Conservation (phyloP, 805 yeast species). For the Starmera pachycereana region DNA sequence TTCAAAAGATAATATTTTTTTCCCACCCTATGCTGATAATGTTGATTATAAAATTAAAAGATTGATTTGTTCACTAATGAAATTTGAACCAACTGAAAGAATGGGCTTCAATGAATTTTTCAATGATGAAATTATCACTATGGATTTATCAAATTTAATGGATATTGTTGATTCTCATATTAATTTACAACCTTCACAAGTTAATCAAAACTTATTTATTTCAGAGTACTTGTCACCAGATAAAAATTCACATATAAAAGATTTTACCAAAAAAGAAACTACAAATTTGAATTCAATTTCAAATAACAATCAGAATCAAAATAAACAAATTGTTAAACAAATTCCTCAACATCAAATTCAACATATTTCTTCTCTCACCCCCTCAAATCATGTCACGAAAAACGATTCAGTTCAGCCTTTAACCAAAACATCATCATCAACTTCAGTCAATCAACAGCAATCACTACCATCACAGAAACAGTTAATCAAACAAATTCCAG, state of each 20-base stretch:
- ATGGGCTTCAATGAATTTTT: conserved; percentile 87
- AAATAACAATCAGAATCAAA: conserved; percentile 9
- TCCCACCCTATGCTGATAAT: conserved; percentile 51
- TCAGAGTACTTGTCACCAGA: conserved; percentile 58
- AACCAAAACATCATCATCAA: conserved; percentile 2
- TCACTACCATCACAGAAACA: conserved; percentile 8
- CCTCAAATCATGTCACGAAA: conserved; percentile 3
- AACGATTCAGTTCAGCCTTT: not conserved
- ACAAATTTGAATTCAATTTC: no score
- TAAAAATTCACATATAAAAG: conserved; percentile 2
- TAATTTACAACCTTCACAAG: conserved; percentile 47
- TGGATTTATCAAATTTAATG: conserved; percentile 31
- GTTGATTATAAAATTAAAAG: conserved; percentile 55
- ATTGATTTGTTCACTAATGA: conserved; percentile 66
- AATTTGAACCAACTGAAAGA: conserved; percentile 78
- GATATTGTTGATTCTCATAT: conserved; percentile 38
- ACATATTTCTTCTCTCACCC: conserved; percentile 10
- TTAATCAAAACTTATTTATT: conserved; percentile 74
- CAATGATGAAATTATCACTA: conserved; percentile 52
- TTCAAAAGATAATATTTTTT: conserved; percentile 65
- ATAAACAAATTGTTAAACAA: conserved; percentile 6
- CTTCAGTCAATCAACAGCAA: not conserved
- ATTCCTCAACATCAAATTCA: conserved; percentile 16
- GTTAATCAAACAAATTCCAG: conserved; percentile 3
- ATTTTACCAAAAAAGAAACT: no score